These are phyloP conservation scores for Parafenestella ontariensis DNA, from an alignment of 2,329 filamentous ascomycete genomes.

Conservation along the genomic window DNA sequence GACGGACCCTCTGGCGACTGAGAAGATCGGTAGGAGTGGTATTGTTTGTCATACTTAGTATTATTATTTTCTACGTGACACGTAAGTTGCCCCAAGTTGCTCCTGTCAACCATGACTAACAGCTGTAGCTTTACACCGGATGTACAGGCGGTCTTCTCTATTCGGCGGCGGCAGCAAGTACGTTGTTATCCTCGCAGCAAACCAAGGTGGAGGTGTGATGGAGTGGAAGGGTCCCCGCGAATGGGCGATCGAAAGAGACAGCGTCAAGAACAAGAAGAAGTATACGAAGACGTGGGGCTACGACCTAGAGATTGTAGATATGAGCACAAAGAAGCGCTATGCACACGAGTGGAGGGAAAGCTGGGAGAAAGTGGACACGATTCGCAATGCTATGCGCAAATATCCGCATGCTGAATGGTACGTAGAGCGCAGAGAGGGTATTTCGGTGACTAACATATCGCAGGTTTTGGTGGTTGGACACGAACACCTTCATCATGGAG, in stretches of 20 bases:
- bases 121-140: constrained; percentile 60
- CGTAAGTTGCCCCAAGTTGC: constrained; percentile 65
- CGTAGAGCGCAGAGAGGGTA: constrained; percentile 40
- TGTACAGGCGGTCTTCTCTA: constrained; percentile 74
- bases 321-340: constrained; percentile 98
- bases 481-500: constrained; percentile 99
- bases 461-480: constrained; percentile 99
- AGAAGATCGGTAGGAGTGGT: constrained; percentile 69
- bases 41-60: constrained; percentile 65
- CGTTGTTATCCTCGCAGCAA: constrained; percentile 91
- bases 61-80: constrained; percentile 73
- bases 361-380: constrained; percentile 98
- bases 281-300: constrained; percentile 92
- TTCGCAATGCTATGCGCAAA: constrained; percentile 86
- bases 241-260: constrained; percentile 98
- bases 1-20: constrained; percentile 67
- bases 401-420: constrained; percentile 97
- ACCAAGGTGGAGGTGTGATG: constrained; percentile 96
- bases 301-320: constrained; percentile 93
- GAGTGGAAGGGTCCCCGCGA: constrained; percentile 97
- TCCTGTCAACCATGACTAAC: constrained; percentile 12
- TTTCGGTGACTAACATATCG: constrained; percentile 33
- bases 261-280: constrained; percentile 90
- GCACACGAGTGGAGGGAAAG: constrained; percentile 99
- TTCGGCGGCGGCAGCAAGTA: constrained; percentile 89